Evolutionary conservation across 2,329 filamentous ascomycete genomes (phyloP).

Genomic region (Calycina herbarum): DNA sequence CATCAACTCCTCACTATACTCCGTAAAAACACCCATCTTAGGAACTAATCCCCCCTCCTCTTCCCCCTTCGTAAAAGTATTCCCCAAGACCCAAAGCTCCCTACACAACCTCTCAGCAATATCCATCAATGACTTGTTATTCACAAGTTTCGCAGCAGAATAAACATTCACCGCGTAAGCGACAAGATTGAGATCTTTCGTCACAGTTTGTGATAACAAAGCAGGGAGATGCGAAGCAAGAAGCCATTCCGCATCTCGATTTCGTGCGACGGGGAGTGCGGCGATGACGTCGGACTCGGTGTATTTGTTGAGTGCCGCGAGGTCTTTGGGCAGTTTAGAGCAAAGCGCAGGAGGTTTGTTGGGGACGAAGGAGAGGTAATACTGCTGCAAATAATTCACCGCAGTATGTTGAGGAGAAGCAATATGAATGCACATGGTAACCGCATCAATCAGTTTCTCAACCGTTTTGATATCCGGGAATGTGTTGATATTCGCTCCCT

Average conservation of each 20-base stretch:
- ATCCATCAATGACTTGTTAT: neutral
- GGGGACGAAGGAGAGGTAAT: conserved; percentile 10
- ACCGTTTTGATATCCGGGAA: conserved; percentile 47
- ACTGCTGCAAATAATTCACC: conserved; percentile 47
- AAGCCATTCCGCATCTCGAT: neutral
- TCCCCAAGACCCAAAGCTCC: neutral
- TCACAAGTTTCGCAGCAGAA: neutral
- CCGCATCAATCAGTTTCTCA: conserved; percentile 44
- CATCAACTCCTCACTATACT: neutral
- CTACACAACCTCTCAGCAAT: neutral
- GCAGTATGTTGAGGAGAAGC: conserved; percentile 51
- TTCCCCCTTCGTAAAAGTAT: neutral
- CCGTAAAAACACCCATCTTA: neutral
- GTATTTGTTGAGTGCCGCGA: neutral
- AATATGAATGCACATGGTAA: conserved; percentile 55
- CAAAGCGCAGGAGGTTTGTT: neutral
- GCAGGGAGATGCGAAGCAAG: neutral
- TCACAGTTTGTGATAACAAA: neutral
- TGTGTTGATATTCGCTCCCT: conserved; percentile 41
- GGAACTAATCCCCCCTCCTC: neutral
- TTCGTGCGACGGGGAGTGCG: neutral
- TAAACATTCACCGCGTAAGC: neutral
- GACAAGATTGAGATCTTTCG: neutral
- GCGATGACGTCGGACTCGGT: neutral
- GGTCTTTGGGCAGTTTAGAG: neutral